Percentiles rank a stretch among this genome's conserved stretches.
These are phyloP conservation scores for Ensete glaucum DNA, from an alignment of 176 grass and related monocot species.

Conservation along the genomic window DNA sequence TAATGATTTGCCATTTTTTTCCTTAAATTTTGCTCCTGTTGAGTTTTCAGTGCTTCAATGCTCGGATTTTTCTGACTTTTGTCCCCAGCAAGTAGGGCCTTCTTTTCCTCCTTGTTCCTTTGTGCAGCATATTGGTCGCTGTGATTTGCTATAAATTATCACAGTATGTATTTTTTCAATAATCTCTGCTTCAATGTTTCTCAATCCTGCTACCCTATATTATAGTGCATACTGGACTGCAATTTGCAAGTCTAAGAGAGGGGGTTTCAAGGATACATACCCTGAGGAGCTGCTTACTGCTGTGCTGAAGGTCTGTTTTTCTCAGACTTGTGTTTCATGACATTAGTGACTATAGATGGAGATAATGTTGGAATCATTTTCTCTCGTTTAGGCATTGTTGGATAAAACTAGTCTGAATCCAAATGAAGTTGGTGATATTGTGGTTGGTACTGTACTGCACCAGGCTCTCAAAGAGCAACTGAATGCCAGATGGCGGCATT, in stretches of 20 bases:
- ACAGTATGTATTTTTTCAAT: neutral
- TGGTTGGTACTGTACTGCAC: constrained; percentile 81
- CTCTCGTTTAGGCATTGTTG: constrained; percentile 47
- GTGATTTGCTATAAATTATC: neutral
- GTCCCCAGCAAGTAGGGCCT: neutral
- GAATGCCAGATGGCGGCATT: constrained; percentile 92
- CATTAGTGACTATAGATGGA: neutral
- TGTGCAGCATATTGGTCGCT: neutral
- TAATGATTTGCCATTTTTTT: neutral
- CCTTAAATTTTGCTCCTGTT: neutral
- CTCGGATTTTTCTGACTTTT: neutral
- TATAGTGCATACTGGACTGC: constrained; percentile 87
- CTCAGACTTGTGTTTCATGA: neutral
- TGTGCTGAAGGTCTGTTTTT: too few relatives aligned
- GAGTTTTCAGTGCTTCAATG: neutral
- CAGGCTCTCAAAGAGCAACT: constrained; percentile 67
- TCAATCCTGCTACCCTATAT: neutral
- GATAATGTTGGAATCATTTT: neutral
- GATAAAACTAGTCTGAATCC: constrained; percentile 82
- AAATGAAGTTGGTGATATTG: constrained; percentile 69
- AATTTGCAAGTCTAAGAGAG: constrained; percentile 85
- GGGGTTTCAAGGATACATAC: constrained; percentile 87
- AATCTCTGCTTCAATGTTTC: neutral
- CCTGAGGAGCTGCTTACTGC: constrained; percentile 77
- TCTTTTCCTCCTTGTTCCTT: neutral